phyloP scores from a whole-genome alignment of 2,329 filamentous ascomycete genomes.

The Phialocephala sp. region DNA sequence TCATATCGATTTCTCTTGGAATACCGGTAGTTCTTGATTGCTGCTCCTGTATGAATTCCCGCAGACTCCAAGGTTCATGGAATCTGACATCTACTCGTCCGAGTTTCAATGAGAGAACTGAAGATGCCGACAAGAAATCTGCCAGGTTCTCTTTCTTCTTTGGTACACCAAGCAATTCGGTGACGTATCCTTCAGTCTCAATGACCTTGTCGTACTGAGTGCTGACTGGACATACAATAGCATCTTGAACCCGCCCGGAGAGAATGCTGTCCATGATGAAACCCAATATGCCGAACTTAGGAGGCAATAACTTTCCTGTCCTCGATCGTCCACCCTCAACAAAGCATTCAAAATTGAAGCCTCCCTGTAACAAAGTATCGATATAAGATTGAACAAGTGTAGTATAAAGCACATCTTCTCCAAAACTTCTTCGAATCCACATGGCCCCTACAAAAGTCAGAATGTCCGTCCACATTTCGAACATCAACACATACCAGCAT shows the following conservation, averaged over 20 bases:
- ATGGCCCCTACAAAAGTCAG: conserved; percentile 67
- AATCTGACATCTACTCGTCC: conserved; percentile 95
- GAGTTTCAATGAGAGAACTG: conserved; percentile 84
- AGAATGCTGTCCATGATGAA: conserved; percentile 91
- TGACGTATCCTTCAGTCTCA: conserved; percentile 96
- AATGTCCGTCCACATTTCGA: neutral
- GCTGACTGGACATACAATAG: conserved; percentile 92
- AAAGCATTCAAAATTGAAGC: conserved; percentile 96
- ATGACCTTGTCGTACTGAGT: conserved; percentile 99
- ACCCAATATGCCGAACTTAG: conserved; percentile 93
- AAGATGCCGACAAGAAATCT: conserved; percentile 86
- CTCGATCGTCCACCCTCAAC: conserved; percentile 93
- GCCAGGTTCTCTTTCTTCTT: conserved; percentile 94
- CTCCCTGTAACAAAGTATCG: conserved; percentile 86
- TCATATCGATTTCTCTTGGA: conserved; percentile 53
- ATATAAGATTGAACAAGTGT: conserved; percentile 97
- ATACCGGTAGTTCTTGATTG: conserved; percentile 61
- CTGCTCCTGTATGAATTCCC: conserved; percentile 81
- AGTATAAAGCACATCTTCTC: conserved; percentile 86
- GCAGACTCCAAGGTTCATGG: conserved; percentile 92
- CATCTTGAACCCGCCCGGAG: conserved; percentile 85
- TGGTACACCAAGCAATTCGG: conserved; percentile 88
- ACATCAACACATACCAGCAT: conserved; percentile 65
- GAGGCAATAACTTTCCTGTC: conserved; percentile 90
- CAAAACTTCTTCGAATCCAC: conserved; percentile 94